Evolutionary conservation across 257 asterid species (phyloP).

Genomic region (Scutellaria minor): DNA sequence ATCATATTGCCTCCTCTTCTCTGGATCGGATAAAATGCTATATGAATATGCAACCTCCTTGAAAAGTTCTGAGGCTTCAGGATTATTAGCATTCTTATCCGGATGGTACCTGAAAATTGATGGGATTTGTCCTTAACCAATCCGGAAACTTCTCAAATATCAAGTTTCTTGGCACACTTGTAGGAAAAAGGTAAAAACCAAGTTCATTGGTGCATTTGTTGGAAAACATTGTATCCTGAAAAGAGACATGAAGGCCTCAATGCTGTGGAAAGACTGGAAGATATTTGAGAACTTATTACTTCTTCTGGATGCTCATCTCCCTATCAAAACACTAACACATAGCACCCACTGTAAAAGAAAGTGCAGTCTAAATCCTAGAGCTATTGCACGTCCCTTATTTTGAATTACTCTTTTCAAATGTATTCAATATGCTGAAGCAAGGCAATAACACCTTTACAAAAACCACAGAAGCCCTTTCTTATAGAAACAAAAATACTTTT

Average conservation of each 20-base stretch:
- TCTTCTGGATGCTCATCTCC: conserved; percentile 5
- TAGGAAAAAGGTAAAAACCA: neutral
- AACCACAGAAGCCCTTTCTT: neutral
- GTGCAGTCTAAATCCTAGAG: conserved; percentile 9
- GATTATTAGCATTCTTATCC: conserved; percentile 95
- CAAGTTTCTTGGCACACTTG: neutral
- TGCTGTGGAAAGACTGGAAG: conserved; percentile 3
- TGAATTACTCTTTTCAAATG: neutral
- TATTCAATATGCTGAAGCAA: conserved; percentile 4
- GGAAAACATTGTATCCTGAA: neutral
- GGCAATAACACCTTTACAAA: neutral
- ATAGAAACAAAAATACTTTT: neutral
- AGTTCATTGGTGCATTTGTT: neutral
- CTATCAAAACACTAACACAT: neutral
- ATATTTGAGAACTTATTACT: conserved; percentile 7
- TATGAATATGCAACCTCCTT: conserved; percentile 99
- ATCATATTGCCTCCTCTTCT: conserved; percentile 93
- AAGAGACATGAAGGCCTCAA: neutral
- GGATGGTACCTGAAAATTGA: conserved; percentile 87
- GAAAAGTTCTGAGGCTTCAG: conserved; percentile 97
- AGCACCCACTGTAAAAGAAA: neutral
- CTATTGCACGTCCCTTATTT: neutral
- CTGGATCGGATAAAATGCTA: conserved; percentile 94
- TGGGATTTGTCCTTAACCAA: conserved; percentile 29
- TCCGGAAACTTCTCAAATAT: conserved; percentile 2